Conservation (phyloP, 1,284 basidiomycete genomes). For the Peniophora sp. region DNA sequence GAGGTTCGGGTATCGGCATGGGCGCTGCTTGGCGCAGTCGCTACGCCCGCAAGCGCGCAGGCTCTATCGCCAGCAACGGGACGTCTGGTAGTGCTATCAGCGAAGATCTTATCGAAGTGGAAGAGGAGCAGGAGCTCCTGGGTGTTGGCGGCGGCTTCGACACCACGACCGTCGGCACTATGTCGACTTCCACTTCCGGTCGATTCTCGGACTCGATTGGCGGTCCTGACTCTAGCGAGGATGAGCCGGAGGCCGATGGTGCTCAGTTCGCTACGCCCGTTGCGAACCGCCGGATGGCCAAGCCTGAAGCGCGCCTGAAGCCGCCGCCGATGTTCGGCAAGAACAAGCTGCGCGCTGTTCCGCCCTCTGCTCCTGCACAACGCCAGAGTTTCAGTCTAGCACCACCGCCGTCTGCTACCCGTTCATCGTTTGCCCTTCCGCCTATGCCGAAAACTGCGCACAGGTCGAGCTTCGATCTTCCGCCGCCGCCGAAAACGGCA, state of each 20-base stretch:
- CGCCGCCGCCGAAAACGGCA: conserved; percentile 35
- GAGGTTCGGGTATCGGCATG: conserved; percentile 57
- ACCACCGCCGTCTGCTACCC: conserved; percentile 35
- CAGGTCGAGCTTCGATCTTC: conserved; percentile 38
- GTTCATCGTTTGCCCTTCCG: conserved; percentile 38
- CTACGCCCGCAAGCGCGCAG: conserved; percentile 62
- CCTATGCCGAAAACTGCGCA: conserved; percentile 36
- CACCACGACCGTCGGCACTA: conserved; percentile 25
- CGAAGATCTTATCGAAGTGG: conserved; percentile 74
- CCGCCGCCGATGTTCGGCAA: conserved; percentile 33
- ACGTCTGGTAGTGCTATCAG: conserved; percentile 64
- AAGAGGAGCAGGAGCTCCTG: conserved; percentile 65
- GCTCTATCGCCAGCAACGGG: conserved; percentile 60
- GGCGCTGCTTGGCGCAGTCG: conserved; percentile 56
- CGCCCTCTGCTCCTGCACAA: conserved; percentile 29
- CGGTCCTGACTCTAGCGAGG: conserved; percentile 20
- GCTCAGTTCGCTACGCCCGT: conserved; percentile 15
- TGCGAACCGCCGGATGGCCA: conserved; percentile 15
- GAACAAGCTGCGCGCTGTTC: conserved; percentile 38
- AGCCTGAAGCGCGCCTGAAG: conserved; percentile 25
- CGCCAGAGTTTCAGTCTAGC: conserved; percentile 42
- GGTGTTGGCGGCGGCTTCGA: conserved; percentile 65
- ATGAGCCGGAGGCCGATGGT: conserved; percentile 12
- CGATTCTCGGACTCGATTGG: conserved; percentile 28
- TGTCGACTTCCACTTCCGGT: conserved; percentile 26